These are phyloP conservation scores for Funneliformis geosporum DNA, from an alignment of 192 early-diverging fungal genomes.

Conservation along the genomic window DNA sequence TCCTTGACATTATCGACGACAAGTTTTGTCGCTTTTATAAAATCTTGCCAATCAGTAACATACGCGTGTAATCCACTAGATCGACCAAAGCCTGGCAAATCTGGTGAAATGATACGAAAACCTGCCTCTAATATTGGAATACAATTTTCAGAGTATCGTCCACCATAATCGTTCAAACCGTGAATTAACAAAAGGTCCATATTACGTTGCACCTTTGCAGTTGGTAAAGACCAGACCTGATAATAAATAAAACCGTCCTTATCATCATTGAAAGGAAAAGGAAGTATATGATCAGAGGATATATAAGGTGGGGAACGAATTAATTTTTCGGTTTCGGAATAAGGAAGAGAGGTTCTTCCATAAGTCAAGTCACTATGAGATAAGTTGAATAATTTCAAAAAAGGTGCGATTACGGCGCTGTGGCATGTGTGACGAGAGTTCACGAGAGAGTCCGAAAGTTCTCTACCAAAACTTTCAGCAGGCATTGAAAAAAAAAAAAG, in stretches of 20 bases:
- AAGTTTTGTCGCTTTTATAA: slow-evolving; percentile 7
- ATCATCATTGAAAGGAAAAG: slow-evolving; percentile 12
- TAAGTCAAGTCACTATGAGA: slow-evolving; percentile 21
- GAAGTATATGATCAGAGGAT: background rate
- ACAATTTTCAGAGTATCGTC: slow-evolving; percentile 8
- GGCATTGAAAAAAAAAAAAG: background rate
- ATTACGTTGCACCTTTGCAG: slow-evolving; percentile 10
- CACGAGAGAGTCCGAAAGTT: background rate
- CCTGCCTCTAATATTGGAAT: slow-evolving; percentile 14
- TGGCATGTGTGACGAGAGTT: background rate
- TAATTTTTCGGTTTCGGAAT: background rate
- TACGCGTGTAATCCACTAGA: slow-evolving; percentile 28
- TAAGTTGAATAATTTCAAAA: background rate
- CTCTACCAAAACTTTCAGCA: too few species aligned
- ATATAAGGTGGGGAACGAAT: slow-evolving; percentile 17
- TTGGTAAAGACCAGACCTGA: slow-evolving; percentile 23
- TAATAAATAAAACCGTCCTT: slow-evolving; percentile 27
- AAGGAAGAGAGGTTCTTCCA: slow-evolving; percentile 9
- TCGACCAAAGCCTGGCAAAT: slow-evolving; percentile 28
- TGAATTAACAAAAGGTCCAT: slow-evolving; percentile 16
- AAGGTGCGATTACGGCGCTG: background rate
- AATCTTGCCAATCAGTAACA: slow-evolving; percentile 1
- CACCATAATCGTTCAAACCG: slow-evolving; percentile 30
- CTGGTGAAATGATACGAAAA: slow-evolving; percentile 18
- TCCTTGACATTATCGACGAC: slow-evolving; percentile 23